Evolutionary conservation across 2,329 filamentous ascomycete species (phyloP), one percentile per base, ranked within the genome.

Genomic region (Ophiostoma ips): DNA sequence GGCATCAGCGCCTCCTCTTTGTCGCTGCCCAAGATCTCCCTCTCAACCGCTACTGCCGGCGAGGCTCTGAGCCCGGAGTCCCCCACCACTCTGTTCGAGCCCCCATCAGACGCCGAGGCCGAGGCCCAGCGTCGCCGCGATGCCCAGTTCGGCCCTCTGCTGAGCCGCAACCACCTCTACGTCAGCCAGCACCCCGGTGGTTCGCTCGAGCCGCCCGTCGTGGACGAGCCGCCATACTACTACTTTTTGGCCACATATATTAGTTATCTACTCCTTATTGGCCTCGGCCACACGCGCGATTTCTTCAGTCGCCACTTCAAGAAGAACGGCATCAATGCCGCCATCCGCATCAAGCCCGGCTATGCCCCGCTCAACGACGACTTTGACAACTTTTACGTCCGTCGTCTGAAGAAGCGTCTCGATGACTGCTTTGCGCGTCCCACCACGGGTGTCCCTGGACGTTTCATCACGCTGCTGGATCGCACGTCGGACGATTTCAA

Each of bases 371-470:
- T 98, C 56, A 96, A 95, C 67, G 94, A 88, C 60, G 92, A 98
- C 66, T 98, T 98, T 63, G 92, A 98, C 71, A 96, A 90, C 67
- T 98, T 98, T 66, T 98, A 98, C 68, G 87, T 90, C 51, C 80
- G 92, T 51, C 77, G 92, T 54, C 68, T 98, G 62, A 96, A 98
- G 73, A 77, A 88, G 71, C 81, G 92, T 56, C 87, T 98, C 62
- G 94, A 96, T 59, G 92, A 98, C 67, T 95, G 88, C 71, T 98
- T 98, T 64, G 84, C 90, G 58, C 80, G 92, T 46, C 87, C 90
- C 12, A 88, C 85, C 28, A 94, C 88, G 4, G 92, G 92, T 49
- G 92, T 98, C 24, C 92, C 92, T 9, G 92, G 92, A 51, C 82
- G 92, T 55, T 95, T 79, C 70, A 94, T 98, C 60, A 96, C 87